Base-by-base conservation (phyloP, 768 basidiomycete genomes). In the Suillus subalutaceus region DNA sequence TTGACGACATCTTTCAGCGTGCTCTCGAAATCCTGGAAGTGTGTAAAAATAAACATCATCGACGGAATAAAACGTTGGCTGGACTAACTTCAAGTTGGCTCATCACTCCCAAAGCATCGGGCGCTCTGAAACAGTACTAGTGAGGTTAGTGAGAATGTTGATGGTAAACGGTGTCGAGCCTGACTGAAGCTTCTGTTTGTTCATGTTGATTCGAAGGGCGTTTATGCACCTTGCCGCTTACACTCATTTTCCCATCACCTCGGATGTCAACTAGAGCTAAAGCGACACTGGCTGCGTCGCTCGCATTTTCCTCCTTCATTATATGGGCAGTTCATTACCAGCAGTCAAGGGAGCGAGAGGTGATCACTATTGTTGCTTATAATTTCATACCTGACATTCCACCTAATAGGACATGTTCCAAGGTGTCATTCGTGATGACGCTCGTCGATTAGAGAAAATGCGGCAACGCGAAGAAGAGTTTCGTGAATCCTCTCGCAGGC, bases 251-350 rank as follows among this genome's bases (percentile, higher is more conserved):
- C 53, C 63, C 23, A 55, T 43, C 55, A 62, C 60, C 61, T 52
- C 8, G 59, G 56, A 86, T 86, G 91, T 93, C 90, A 71, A 78
- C 86, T 72, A 79, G 82, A 66, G 92, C 96, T 23, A 94, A 91
- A 77, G 79, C 84, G 50, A 93, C 94, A 1, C 83, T 97, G n/a
- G 79, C 81, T 41, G 84, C 83, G 32, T 88, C 96, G 6, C 76
- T 92, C 61, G 70, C 84, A 8, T 72, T 90, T 61, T 88, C 92
- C 15, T 83, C 84, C 3, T 77, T 90, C 44, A 92, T 91, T 35
- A 87, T 98, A 76, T 97, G 90, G 88, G 93, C 88, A 23, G 96
- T 98, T 38, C 96, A 98, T 75, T 91, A 84, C 72, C 86, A 96
- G 64, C 96, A 98, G 74, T 80, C 84, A 18, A 86, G 88, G 72